Percentiles rank a stretch among this genome's conserved stretches.
Evolutionary conservation across 805 yeast genomes (phyloP).

Genomic region (Wickerhamomyces queroliae): DNA sequence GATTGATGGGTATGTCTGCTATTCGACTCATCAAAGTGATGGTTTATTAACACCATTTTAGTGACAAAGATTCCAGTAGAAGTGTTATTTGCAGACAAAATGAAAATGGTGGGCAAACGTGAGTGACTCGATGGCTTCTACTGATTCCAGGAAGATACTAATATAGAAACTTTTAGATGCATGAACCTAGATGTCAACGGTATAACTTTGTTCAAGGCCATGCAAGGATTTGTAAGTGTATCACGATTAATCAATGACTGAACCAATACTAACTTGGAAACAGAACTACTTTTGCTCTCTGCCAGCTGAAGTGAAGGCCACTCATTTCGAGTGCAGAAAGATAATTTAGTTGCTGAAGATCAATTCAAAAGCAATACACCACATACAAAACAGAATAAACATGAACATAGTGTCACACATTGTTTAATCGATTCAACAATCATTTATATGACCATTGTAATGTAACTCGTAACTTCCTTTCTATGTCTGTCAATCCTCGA

Average conservation of each 20-base stretch:
- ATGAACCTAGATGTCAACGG: slow-evolving; percentile 35
- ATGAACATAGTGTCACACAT: too few relatives aligned
- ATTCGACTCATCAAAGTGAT: not conserved
- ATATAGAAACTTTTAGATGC: slow-evolving; percentile 27
- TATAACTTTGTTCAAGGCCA: slow-evolving; percentile 37
- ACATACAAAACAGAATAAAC: too few relatives aligned
- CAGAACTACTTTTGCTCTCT: slow-evolving; percentile 43
- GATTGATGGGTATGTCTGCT: slow-evolving; percentile 18
- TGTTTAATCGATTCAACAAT: too few relatives aligned
- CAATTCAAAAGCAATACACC: not conserved
- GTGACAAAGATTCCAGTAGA: slow-evolving; percentile 14
- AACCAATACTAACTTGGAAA: slow-evolving; percentile 1
- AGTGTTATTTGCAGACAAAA: slow-evolving; percentile 43
- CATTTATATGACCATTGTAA: too few relatives aligned
- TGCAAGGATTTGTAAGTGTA: slow-evolving; percentile 34
- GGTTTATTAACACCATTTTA: not conserved
- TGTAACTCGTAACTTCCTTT: too few relatives aligned
- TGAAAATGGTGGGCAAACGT: slow-evolving; percentile 35
- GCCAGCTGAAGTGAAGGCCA: slow-evolving; percentile 41
- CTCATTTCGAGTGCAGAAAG: slow-evolving; percentile 47
- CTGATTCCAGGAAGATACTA: not conserved
- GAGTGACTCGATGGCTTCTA: slow-evolving; percentile 3
- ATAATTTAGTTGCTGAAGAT: slow-evolving; percentile 17
- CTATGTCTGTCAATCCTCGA: too few relatives aligned
- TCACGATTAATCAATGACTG: not conserved